Conservation (phyloP, 1,284 basidiomycete species). For the Fomitopsis schrenkii region DNA sequence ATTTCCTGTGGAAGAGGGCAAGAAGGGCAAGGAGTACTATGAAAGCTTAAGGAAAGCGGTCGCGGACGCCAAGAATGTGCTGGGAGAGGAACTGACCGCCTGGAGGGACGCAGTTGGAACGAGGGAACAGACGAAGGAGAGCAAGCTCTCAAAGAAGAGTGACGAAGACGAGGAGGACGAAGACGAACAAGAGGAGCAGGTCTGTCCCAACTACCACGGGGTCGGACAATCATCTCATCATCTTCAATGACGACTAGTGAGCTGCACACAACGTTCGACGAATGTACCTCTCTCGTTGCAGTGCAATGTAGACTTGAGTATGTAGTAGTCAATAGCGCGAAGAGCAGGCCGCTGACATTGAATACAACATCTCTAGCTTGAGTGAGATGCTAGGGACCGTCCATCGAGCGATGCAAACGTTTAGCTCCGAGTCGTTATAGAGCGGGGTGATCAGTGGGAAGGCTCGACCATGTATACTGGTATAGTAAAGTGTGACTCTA, state of each 20-base stretch:
- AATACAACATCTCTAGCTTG: no score
- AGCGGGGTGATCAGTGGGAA: not conserved
- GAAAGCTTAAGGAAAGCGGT: conserved; percentile 44
- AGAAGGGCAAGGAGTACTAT: conserved; percentile 44
- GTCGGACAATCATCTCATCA: no score
- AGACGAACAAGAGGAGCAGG: conserved; percentile 29
- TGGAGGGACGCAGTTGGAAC: conserved; percentile 70
- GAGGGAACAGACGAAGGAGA: conserved; percentile 44
- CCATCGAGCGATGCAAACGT: not conserved
- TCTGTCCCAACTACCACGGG: not conserved
- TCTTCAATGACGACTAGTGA: no score
- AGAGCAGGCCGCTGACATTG: no score
- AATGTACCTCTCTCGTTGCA: not conserved
- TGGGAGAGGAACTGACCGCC: conserved; percentile 61
- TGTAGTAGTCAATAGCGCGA: no score
- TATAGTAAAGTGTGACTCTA: conserved; percentile 2
- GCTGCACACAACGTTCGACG: not conserved
- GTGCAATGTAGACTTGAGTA: no score
- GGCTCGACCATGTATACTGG: conserved; percentile 6
- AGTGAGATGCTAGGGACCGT: not conserved
- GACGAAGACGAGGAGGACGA: conserved; percentile 36
- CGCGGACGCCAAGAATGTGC: conserved; percentile 40
- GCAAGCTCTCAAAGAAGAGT: conserved; percentile 33
- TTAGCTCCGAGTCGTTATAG: not conserved
- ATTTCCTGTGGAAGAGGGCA: conserved; percentile 29